These are phyloP conservation scores for Chloris gayana DNA, from an alignment of 176 grass and related monocot species.

Conservation along the genomic window DNA sequence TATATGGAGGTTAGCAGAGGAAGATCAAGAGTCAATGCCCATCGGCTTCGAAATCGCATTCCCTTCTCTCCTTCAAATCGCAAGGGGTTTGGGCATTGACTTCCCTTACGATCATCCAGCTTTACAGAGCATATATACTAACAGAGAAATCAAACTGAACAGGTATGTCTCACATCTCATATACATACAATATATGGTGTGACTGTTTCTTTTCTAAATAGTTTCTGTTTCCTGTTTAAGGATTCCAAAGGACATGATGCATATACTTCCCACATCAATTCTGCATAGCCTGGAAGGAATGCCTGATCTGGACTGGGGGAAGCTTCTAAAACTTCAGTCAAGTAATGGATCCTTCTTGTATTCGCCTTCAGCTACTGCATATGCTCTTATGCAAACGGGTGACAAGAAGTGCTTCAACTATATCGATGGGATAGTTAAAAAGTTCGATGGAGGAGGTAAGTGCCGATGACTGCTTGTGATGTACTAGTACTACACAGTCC, in stretches of 20 bases:
- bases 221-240: slow-evolving; percentile 34
- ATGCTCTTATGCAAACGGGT: slow-evolving; percentile 71
- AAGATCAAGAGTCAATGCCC: slow-evolving; percentile 72
- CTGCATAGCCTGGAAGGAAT: slow-evolving; percentile 92
- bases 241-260: slow-evolving; percentile 86
- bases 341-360: slow-evolving; percentile 79
- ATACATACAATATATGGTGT: not conserved
- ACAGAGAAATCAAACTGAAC: slow-evolving; percentile 71
- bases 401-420: slow-evolving; percentile 77
- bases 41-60: slow-evolving; percentile 95
- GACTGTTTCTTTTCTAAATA: not conserved
- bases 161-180: slow-evolving; percentile 41
- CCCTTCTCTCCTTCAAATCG: slow-evolving; percentile 81
- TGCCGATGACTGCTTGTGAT: not conserved
- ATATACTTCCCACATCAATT: slow-evolving; percentile 76
- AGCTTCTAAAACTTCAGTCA: slow-evolving; percentile 69
- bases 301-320: slow-evolving; percentile 69
- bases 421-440: slow-evolving; percentile 54
- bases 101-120: slow-evolving; percentile 64
- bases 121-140: slow-evolving; percentile 59
- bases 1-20: slow-evolving; percentile 74
- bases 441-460: slow-evolving; percentile 77
- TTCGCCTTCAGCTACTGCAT: slow-evolving; percentile 84
- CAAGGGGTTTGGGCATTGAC: slow-evolving; percentile 53
- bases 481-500: not conserved